Evolutionary conservation across 805 yeast genomes (phyloP).

Genomic region (Tetrapisispora phaffii): DNA sequence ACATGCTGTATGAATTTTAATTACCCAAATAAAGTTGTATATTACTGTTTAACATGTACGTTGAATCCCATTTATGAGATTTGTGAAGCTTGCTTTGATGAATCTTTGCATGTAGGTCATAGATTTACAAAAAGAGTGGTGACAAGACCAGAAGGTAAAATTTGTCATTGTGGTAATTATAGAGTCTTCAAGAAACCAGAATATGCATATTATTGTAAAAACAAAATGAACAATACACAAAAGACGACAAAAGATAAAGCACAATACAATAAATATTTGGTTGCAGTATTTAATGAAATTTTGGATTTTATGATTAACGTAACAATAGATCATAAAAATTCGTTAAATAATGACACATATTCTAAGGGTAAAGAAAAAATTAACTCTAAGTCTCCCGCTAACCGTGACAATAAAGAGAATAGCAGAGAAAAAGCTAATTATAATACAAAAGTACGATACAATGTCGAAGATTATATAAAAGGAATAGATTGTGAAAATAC

Average conservation of each 20-base stretch:
- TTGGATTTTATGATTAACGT: constrained; percentile 16
- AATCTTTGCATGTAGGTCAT: constrained; percentile 63
- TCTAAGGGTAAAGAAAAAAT: not conserved
- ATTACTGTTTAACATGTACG: constrained; percentile 27
- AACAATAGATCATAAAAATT: constrained; percentile 8
- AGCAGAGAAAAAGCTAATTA: not conserved
- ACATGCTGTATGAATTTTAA: constrained; percentile 22
- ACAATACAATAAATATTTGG: constrained; percentile 1
- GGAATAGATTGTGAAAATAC: not conserved
- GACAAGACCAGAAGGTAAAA: constrained; percentile 24
- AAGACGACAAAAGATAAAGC: not conserved
- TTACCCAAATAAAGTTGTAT: constrained; percentile 23
- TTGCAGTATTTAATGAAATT: constrained; percentile 12
- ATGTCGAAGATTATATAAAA: not conserved
- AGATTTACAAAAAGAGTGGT: constrained; percentile 20
- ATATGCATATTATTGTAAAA: constrained; percentile 15
- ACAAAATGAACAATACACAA: constrained; percentile 11
- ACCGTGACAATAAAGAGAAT: not conserved
- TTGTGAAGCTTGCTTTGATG: constrained; percentile 66
- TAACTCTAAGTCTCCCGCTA: not conserved
- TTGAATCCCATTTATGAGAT: constrained; percentile 31
- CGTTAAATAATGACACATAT: not conserved
- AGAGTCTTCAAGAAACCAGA: constrained; percentile 16
- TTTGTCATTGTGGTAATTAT: constrained; percentile 28
- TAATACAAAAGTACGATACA: not conserved